A percentile compares a stretch with the other conserved stretches of the same genome.
Conservation (phyloP, 192 early-diverging fungal species). For the Rhizophagus clarus region DNA sequence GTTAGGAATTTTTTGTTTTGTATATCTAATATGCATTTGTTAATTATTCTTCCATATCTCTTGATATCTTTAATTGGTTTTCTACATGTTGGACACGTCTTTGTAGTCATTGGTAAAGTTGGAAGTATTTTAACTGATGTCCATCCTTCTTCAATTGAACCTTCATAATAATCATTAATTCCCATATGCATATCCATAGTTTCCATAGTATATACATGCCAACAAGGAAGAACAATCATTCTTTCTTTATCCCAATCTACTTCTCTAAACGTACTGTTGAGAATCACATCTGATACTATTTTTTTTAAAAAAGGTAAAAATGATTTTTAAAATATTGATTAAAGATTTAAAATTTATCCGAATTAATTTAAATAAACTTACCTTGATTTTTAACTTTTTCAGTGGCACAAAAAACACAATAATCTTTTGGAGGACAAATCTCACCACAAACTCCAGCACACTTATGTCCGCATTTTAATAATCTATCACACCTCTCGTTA, state of each 20-base stretch:
- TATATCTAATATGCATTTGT: conserved; percentile 2
- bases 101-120: background rate
- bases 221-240: conserved; percentile 51
- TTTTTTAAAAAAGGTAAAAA: too few relatives aligned
- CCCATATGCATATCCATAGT: conserved; percentile 54
- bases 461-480: conserved; percentile 50
- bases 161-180: conserved; percentile 45
- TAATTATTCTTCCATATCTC: conserved; percentile 26
- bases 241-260: conserved; percentile 46
- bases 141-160: background rate
- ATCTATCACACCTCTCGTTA: conserved; percentile 47
- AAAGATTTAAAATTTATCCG: too few relatives aligned
- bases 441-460: conserved; percentile 58
- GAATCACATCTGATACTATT: too few relatives aligned
- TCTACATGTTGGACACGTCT: conserved; percentile 22
- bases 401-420: conserved; percentile 42
- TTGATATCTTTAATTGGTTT: background rate
- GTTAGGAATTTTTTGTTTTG: conserved; percentile 29
- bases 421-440: conserved; percentile 34
- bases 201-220: conserved; percentile 53
- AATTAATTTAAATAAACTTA: background rate
- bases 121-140: background rate
- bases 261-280: background rate
- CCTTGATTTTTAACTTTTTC: conserved; percentile 28
- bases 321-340: too few relatives aligned